Base-by-base conservation (phyloP, 2,329 filamentous ascomycete species). In the Apiospora sp. region DNA sequence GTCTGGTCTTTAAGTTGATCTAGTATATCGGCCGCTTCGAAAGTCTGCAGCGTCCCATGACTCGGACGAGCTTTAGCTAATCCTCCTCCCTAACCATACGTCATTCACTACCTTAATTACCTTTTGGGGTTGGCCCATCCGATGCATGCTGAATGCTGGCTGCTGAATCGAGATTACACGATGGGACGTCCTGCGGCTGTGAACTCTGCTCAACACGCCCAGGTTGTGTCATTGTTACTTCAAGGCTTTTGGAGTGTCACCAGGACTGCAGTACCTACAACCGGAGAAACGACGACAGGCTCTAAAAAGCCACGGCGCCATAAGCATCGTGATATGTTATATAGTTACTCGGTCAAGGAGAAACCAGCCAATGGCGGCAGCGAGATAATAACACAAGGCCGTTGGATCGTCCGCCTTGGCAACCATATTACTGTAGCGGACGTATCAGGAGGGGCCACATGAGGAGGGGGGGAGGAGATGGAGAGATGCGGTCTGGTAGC, bases 401-500 rank as follows among this genome's bases (percentile, higher is more conserved):
- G 54, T 61, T 30, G 22, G 30, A 37, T 10, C 54, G 54, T 6
- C 58, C 34, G 19, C 58, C 30, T 41, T 24, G 22, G 34, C 58
- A 64, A 41, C 34, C 34, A 41, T 41, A 24, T 64, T 41, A 64
- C 58, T n/a, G 58, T 24, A 41, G 22, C 58, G 58, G 58, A n/a
- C 58, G 58, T 64, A 64, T 64, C 58, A 64, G 58, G 34, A 64
- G 30, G 34, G 19, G 58, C 58, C 58, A 64, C 58, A 64, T 41
- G 58, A 64, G 41, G 58, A 64, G 58, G 54, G n/a, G 54, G 54
- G 6, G 46, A 64, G 58, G 54, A 22, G 54, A 30, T 2, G 22
- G 46, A 51, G 48, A 64, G 58, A 64, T 64, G 58, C 34, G 58
- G 58, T 24, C 58, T 41, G 22, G 34, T n/a, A 64, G 19, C 34